Evolutionary conservation across 2,329 filamentous ascomycete genomes (phyloP), one percentile per base, ranked within the genome.

Genomic region (Ciborinia camelliae): DNA sequence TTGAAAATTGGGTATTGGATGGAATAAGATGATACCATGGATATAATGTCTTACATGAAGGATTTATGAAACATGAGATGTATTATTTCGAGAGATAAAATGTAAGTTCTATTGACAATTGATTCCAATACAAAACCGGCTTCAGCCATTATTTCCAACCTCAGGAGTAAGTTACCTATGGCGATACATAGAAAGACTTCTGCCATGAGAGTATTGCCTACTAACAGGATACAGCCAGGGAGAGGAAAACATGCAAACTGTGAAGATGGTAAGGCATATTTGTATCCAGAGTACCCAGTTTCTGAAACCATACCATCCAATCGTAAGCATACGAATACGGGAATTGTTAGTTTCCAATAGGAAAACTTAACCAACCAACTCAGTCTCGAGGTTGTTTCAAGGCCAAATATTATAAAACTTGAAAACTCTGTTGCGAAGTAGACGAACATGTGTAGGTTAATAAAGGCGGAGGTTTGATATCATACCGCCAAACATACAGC

Each of bases 331-430:
- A 39, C 52, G 52, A 54, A 54, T 54, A 54, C 52, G 52, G 39
- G n/a, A 37, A 32, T 10, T 54, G 52, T 54, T 54, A n/a, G 32
- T 54, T 54, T 54, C 32, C 52, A 54, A 32, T 54, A 18, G 52
- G 52, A 54, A 54, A 54, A 32, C 32, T 32, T 39, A 23, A 54
- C 23, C 32, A 54, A 39, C n/a, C n/a, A n/a, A n/a, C n/a, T 23
- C 14, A 54, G 32, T 30, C 52, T 28, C n/a, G 32, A 12, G 4
- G n/a, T 35, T 53, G 8, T 18, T 37, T 39, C n/a, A 26, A 35
- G 3, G 14, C n/a, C 23, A 23, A 32, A 54, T 18, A 32, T 35
- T 35, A 39, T 54, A 2, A 15, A 12, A 18, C n/a, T n/a, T n/a
- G 20, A 53, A n/a, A 12, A 15, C n/a, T 54, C n/a, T 5, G 9